A percentile compares a stretch with the other conserved stretches of the same genome.
Conservation (phyloP, 768 basidiomycete species). For the Rhizopogon rudus region DNA sequence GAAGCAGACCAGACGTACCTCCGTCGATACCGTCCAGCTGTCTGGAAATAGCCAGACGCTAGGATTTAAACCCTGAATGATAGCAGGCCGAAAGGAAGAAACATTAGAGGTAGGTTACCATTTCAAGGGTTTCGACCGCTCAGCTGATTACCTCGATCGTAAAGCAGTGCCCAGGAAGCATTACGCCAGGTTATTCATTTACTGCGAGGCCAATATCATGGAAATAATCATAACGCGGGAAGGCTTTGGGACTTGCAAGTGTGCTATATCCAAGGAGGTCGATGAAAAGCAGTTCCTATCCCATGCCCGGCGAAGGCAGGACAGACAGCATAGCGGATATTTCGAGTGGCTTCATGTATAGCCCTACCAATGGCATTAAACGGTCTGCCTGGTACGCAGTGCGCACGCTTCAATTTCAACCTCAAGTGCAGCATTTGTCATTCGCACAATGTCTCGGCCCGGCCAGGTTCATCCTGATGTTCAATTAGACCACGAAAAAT, state of each 20-base stretch:
- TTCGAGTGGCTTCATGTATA: constrained; percentile 49
- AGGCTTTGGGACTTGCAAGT: constrained; percentile 40
- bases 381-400: constrained; percentile 59
- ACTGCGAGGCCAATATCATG: constrained; percentile 34
- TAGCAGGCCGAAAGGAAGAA: constrained; percentile 46
- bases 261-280: constrained; percentile 80
- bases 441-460: constrained; percentile 48
- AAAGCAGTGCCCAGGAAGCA: constrained; percentile 86
- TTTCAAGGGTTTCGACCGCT: not conserved
- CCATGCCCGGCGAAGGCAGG: constrained; percentile 81
- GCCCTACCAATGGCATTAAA: constrained; percentile 69
- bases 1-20: constrained; percentile 38
- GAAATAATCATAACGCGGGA: not conserved
- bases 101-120: not conserved
- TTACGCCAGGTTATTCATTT: constrained; percentile 77
- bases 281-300: constrained; percentile 78
- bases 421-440: constrained; percentile 61
- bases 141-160: constrained; percentile 69
- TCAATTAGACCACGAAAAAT: not conserved
- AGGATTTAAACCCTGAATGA: constrained; percentile 72
- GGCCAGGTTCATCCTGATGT: constrained; percentile 61
- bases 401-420: constrained; percentile 72
- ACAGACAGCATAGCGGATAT: constrained; percentile 51
- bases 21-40: constrained; percentile 90
- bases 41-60: constrained; percentile 79